phyloP scores from a whole-genome alignment of 139 green algal species.

The Eudorina sp. region DNA sequence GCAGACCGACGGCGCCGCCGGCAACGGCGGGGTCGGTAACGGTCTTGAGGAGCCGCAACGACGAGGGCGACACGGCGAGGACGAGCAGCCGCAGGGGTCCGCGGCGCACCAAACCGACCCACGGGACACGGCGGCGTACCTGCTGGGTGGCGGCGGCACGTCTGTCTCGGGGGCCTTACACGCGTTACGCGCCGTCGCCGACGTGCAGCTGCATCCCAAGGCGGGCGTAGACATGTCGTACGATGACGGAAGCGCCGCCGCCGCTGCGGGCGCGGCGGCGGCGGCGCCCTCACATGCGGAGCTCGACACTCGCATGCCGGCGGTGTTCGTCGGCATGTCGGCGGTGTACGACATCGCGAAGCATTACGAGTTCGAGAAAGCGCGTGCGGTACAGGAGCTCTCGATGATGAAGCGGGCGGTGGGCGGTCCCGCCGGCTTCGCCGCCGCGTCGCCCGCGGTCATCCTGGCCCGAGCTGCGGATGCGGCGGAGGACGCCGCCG shows the following conservation, averaged over 20 bases:
- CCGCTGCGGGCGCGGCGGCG: neutral
- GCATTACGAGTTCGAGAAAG: constrained; percentile 87
- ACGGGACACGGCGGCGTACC: neutral
- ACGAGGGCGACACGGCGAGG: neutral
- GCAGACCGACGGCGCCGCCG: neutral
- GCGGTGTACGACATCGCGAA: constrained; percentile 89
- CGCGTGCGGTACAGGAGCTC: constrained; percentile 78
- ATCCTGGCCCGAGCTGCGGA: constrained; percentile 65
- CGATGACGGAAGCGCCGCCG: constrained; percentile 2
- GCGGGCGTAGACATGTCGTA: neutral
- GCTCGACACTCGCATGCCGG: constrained; percentile 62
- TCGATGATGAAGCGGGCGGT: constrained; percentile 89
- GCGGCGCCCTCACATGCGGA: neutral
- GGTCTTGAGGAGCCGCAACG: neutral
- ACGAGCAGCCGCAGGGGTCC: constrained; percentile 15
- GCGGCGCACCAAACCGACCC: neutral
- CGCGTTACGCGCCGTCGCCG: constrained; percentile 2
- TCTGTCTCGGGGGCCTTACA: neutral
- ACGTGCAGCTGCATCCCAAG: neutral
- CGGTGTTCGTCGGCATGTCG: constrained; percentile 63
- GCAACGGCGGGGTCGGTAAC: neutral
- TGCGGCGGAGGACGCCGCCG: neutral
- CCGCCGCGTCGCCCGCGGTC: constrained; percentile 74
- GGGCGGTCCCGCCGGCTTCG: constrained; percentile 74
- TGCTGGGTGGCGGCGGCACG: constrained; percentile 1